Base-by-base conservation (phyloP, 345 rosid genomes). In the Salix dunnii region DNA sequence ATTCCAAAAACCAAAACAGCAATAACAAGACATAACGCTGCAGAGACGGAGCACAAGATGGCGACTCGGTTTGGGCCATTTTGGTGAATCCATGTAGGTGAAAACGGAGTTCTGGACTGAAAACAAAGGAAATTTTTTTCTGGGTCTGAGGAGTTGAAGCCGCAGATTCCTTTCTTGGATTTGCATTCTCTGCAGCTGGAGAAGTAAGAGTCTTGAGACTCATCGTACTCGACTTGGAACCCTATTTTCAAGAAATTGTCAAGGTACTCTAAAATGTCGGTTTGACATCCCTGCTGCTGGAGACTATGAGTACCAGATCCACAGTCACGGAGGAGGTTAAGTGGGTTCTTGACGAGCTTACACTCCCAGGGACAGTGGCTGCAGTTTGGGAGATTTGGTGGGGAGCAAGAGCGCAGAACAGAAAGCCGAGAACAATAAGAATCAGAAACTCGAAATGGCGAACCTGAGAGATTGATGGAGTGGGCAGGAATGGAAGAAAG, bases 351-450 rank as follows among this genome's bases (percentile, higher is more conserved):
- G 27, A 89, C 33, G 70, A 92, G 86, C 81, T 70, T 79, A 70
- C 97, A 92, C 20, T 92, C 87, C 89, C 84, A 88, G 8, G 87
- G 84, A 40, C 94, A 91, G 21, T n/a, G 91, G 71, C 86, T 85
- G 78, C 92, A 88, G 78, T 90, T 87, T 1, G 91, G 89, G 31
- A 83, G 88, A 75, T 67, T 78, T 0, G 84, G 83, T 63, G 83
- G 87, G 48, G 87, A 71, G 46, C 97, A 92, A 42, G 94, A 81
- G 65, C 89, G 91, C 42, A 95, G 90, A 46, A 78, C 73, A 0
- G 91, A 86, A 69, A 92, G 90, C 60, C 97, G 90, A 38, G 97
- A 90, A 80, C 97, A 95, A 58, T 87, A 87, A n/a, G 89, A 83
- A 77, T 91, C 93, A 0, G 97, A 89, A 81, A 89, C 72, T 40